Evolutionary conservation across 1,284 basidiomycete species (phyloP), one percentile per base, ranked within the genome.

Genomic region (Marasmius tenuissimus): DNA sequence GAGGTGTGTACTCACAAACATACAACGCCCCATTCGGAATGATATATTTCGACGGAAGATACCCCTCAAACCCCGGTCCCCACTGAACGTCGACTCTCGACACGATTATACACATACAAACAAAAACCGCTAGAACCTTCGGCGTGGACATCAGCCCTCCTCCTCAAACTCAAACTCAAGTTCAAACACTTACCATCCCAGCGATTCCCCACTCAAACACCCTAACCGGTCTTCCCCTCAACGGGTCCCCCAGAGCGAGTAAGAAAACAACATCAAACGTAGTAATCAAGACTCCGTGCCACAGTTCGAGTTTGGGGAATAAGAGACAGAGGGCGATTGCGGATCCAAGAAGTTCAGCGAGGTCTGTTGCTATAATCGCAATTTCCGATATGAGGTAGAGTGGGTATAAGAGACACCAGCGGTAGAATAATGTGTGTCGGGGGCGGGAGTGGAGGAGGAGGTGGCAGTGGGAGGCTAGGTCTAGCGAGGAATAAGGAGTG

Each of bases 191-290:
- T 66, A 91, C 87, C 70, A 97, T 80, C 50, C 87, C 81, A 59
- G 90, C 85, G 61, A 93, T 88, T 71, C 96, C 88, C 66, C 87
- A 85, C 73, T 98, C 96, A 69, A 98, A 94, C 62, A 86, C 70
- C 67, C 85, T 79, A 50, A 87, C 85, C 22, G 88, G 87, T 47
- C 78, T 77, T 39, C 81, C 80, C 34, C 82, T 78, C 35, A 88
- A 72, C 12, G 86, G 86, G 68, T 90, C 86, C 5, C 83, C 79
- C 63, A 91, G 74, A 2, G 82, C 82, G 53, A 91, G 82, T 48
- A 95, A 81, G 60, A 97, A 70, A 59, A 98, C 78, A 14, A 97
- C 94, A 71, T 98, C 95, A 38, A 83, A 81, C 0, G 89, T 89
- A 1, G 95, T 97, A 63, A 97, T 81, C 49, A 97, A 79, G 1